Base-by-base conservation (phyloP, 176 grass and related monocot genomes). In the Bonia amplexicaulis region DNA sequence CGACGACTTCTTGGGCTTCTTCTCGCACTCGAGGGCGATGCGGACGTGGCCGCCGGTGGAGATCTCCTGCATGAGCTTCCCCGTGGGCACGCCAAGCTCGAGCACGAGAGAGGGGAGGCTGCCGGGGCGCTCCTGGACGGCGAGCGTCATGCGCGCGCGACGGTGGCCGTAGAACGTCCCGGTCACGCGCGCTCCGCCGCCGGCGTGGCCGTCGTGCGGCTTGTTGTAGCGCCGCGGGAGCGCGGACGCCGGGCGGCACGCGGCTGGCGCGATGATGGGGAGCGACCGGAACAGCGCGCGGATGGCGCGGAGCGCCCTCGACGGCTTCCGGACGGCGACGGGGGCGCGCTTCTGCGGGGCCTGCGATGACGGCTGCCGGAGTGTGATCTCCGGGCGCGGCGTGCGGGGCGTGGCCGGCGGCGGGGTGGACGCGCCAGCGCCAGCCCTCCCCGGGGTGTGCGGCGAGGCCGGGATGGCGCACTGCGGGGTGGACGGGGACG, bases 21-120 rank as follows among this genome's bases (percentile, higher is more conserved):
- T 98, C 65, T 95, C 96, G 70, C 93, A 96, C 91, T 98, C 93
- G 25, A 98, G 73, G 42, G 96, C 93, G 47, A 98, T 89, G 74
- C 91, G 88, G 12, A 96, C 62, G 86, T 92, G 89, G 3, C 89
- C 91, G 2, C 89, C 86, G 15, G 91, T 81, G 78, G 88, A 90
- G 83, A 94, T 90, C 81, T 94, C 93, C 87, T 96, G 91, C 91
- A 94, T 92, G 88, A 98, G 92, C 82, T 94, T 98, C 15, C 89
- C 86, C 23, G 93, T 98, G 25, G 77, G 78, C 69, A 94, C 82
- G 22, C 91, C 93, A 42, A 98, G 86, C 91, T 94, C 93, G 16
- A 98, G 96, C 73, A 98, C 80, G 33, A 96, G 87, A 0, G 85
- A 71, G 10, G 96, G 91, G 72, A 98, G 83, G 87, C 86, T 92